Base-by-base conservation (phyloP, 2,329 filamentous ascomycete genomes). In the Diaporthe sp. region DNA sequence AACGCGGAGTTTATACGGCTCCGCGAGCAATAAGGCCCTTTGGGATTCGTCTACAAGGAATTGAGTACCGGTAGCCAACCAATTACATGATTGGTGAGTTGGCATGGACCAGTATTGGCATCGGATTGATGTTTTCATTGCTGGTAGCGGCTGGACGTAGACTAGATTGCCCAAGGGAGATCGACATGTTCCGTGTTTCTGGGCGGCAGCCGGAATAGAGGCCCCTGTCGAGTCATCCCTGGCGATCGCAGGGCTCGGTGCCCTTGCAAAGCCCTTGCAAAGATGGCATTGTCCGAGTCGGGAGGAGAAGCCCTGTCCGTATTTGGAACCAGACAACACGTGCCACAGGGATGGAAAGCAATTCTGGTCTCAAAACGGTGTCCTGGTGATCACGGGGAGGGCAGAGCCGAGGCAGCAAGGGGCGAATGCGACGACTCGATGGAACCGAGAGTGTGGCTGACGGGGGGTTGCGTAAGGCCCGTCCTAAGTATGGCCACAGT, bases 361-460 rank as follows among this genome's bases (percentile, higher is more conserved):
- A 51, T 37, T 66, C 44, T 66, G 32, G 63, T 37, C 30, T 39
- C 30, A 51, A 66, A 37, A 51, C 30, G 63, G 19, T 22, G 47
- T 39, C 47, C 63, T 68, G 47, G 30, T 66, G 63, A 51, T 66
- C 63, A 51, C 63, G 42, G 61, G 55, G 44, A 37, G 63, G 44
- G 25, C 32, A 66, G 9, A 66, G 63, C 63, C 47, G 63, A 68
- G 63, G 63, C 63, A 68, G 47, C 63, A 68, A 53, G 63, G 63
- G 63, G 63, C 63, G 47, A 68, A 25, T 68, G 53, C 47, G 63
- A 68, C 63, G 63, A 68, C 32, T 39, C 39, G 47, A 27, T 68
- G 63, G 63, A 68, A 68, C 44, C 63, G 63, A 53, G 63, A 68
- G 32, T 39, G 63, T 53, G 63, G 63, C 63, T 53, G 63, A 68